phyloP scores from a whole-genome alignment of 176 grass and related monocot genomes.

The Lolium perenne region DNA sequence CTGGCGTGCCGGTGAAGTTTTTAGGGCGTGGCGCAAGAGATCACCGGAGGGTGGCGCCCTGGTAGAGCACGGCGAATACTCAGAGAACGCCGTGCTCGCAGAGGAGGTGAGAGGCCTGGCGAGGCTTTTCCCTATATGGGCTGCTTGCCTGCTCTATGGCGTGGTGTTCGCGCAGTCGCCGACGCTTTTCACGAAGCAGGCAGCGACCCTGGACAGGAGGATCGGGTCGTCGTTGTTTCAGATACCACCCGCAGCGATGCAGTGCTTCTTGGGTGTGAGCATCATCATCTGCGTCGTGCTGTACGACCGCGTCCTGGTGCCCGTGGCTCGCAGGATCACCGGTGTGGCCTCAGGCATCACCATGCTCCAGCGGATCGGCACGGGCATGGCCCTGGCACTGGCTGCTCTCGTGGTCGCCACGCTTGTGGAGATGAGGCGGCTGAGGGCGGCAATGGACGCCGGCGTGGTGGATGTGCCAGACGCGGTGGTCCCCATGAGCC shows the following conservation, averaged over 20 bases:
- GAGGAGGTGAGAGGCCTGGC: slow-evolving; percentile 32
- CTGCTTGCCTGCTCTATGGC: slow-evolving; percentile 48
- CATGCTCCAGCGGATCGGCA: slow-evolving; percentile 61
- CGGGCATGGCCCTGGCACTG: slow-evolving; percentile 39
- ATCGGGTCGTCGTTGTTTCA: slow-evolving; percentile 32
- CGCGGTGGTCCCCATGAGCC: slow-evolving; percentile 60
- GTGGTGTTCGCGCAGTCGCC: slow-evolving; percentile 44
- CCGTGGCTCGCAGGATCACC: slow-evolving; percentile 20
- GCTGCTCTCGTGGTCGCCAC: slow-evolving; percentile 35
- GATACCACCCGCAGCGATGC: slow-evolving; percentile 48
- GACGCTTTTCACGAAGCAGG: slow-evolving; percentile 61
- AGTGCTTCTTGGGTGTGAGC: slow-evolving; percentile 41
- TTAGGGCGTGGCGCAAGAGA: slow-evolving; percentile 15
- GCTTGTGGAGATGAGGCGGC: slow-evolving; percentile 59
- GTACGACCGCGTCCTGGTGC: slow-evolving; percentile 57
- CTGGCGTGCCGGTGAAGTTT: not conserved
- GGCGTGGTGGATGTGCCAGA: slow-evolving; percentile 24
- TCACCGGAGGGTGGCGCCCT: not conserved
- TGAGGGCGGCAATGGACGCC: slow-evolving; percentile 36
- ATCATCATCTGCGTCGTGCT: slow-evolving; percentile 37
- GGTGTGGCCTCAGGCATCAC: slow-evolving; percentile 45
- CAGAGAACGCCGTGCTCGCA: not conserved
- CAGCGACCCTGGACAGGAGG: slow-evolving; percentile 44
- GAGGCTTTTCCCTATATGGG: slow-evolving; percentile 54
- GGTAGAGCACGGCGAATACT: not conserved